A percentile compares a stretch with the other conserved stretches of the same genome.
Conservation (phyloP, 768 basidiomycete genomes). For the Amanita rimosa region DNA sequence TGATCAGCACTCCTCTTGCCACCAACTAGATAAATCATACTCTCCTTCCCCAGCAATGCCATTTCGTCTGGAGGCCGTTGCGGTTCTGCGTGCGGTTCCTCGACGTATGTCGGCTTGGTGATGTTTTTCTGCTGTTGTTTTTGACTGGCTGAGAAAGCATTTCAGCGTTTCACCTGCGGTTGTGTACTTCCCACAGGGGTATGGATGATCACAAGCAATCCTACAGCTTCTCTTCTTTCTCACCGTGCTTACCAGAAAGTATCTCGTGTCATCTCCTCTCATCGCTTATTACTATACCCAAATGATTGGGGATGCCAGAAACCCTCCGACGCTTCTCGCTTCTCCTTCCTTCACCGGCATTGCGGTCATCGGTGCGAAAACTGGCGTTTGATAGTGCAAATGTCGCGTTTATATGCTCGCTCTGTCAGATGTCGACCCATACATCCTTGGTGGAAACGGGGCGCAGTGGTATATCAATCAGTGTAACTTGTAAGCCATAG, state of each 20-base stretch:
- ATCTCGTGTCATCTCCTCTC: conserved; percentile 57
- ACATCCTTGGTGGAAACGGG: conserved; percentile 48
- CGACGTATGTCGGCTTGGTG: conserved; percentile 29
- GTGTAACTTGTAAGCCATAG: conserved; percentile 49
- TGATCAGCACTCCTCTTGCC: not conserved
- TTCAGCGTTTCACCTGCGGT: conserved; percentile 55
- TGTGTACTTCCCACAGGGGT: conserved; percentile 73
- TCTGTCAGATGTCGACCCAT: conserved; percentile 57
- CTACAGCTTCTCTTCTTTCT: not conserved
- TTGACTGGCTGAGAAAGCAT: not conserved
- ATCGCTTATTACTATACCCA: conserved; percentile 70
- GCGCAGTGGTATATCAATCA: conserved; percentile 54
- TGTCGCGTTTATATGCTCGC: not conserved
- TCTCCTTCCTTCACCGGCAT: conserved; percentile 52
- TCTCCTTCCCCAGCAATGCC: conserved; percentile 35
- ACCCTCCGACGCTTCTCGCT: conserved; percentile 58
- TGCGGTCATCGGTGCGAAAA: conserved; percentile 58
- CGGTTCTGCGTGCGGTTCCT: conserved; percentile 44
- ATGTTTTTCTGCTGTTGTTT: not conserved
- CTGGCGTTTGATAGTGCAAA: not conserved
- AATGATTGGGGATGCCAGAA: conserved; percentile 63
- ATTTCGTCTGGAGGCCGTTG: conserved; percentile 56
- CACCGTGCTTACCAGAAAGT: conserved; percentile 31
- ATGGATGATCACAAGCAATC: conserved; percentile 5
- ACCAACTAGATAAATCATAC: not conserved